Conservation (phyloP, 495 filamentous ascomycete species). For the Penicillium roqueforti region DNA sequence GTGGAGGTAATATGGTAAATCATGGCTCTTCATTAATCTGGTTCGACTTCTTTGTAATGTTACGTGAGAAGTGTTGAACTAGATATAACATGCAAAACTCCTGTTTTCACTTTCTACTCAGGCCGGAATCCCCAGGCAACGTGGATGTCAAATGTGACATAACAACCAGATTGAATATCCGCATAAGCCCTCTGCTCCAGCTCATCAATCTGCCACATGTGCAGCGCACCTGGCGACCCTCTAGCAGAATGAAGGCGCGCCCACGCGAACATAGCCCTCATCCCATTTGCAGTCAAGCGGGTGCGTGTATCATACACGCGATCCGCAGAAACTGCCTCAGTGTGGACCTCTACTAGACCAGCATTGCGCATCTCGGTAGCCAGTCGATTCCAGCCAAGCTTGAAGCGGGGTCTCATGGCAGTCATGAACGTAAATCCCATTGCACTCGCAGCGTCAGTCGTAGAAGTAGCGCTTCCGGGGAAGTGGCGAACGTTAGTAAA, state of each 20-base stretch:
- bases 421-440: slow-evolving; percentile 5
- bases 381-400: not conserved
- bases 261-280: slow-evolving; percentile 15
- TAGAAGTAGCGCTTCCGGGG: not conserved
- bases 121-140: slow-evolving; percentile 5
- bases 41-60: not conserved
- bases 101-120: not conserved
- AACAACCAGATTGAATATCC: slow-evolving; percentile 16
- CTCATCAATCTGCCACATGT: slow-evolving; percentile 3
- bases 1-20: not conserved
- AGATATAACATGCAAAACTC: not conserved
- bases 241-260: slow-evolving; percentile 7
- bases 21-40: not conserved
- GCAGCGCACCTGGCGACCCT: slow-evolving; percentile 1
- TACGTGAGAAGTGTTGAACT: too few species aligned
- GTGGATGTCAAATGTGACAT: slow-evolving; percentile 8
- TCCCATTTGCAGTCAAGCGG: slow-evolving; percentile 1
- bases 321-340: not conserved
- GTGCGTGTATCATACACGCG: not conserved
- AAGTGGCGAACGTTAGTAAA: not conserved
- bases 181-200: slow-evolving; percentile 14
- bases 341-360: not conserved
- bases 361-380: not conserved
- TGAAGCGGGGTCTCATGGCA: slow-evolving; percentile 1
- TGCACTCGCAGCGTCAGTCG: not conserved